Percentiles rank a stretch among this genome's conserved stretches.
Evolutionary conservation across 805 yeast genomes (phyloP).

Genomic region (Yamadazyma ubonensis): DNA sequence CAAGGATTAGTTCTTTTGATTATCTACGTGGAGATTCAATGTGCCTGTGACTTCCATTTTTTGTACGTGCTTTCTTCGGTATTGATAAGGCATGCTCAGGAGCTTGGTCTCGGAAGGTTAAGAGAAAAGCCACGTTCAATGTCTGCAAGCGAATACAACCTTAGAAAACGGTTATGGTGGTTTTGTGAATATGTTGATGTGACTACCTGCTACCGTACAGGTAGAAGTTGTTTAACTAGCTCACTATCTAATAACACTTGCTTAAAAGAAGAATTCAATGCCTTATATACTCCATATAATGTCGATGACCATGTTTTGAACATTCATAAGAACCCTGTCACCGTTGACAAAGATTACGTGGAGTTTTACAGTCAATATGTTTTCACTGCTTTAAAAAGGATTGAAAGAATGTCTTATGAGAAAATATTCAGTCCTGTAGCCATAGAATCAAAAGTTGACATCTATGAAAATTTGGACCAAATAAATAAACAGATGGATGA

Average conservation of each 20-base stretch:
- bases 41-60: conserved; percentile 26
- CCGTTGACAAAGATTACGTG: conserved; percentile 26
- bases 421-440: conserved; percentile 24
- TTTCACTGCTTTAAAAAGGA: conserved; percentile 26
- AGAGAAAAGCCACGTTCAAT: neutral
- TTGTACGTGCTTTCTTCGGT: conserved; percentile 25
- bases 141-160: conserved; percentile 14
- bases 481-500: conserved; percentile 22
- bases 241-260: conserved; percentile 20
- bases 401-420: conserved; percentile 23
- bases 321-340: conserved; percentile 17
- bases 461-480: conserved; percentile 7
- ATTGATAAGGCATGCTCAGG: conserved; percentile 30
- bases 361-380: conserved; percentile 7
- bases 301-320: conserved; percentile 5
- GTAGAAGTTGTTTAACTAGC: conserved; percentile 27
- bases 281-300: neutral
- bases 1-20: conserved; percentile 51
- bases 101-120: conserved; percentile 27
- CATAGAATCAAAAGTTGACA: conserved; percentile 13
- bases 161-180: conserved; percentile 27
- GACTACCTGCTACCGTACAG: conserved; percentile 29
- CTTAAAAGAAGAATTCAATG: conserved; percentile 3
- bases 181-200: conserved; percentile 29
- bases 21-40: conserved; percentile 28